phyloP scores from a whole-genome alignment of 495 filamentous ascomycete genomes.

The Podospora anserina region DNA sequence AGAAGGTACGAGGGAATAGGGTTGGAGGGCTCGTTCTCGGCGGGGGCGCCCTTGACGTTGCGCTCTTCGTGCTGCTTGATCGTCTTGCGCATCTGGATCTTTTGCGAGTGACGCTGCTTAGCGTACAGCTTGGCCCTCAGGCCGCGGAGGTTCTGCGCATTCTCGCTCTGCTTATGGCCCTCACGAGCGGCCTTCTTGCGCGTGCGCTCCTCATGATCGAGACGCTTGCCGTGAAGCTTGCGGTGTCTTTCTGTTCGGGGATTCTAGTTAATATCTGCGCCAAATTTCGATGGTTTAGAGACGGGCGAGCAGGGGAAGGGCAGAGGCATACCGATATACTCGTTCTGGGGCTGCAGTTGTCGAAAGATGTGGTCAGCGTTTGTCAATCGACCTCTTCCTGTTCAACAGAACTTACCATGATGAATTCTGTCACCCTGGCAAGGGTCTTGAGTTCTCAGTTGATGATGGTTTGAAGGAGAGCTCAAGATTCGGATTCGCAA shows the following conservation, averaged over 20 bases:
- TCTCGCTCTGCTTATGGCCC: conserved; percentile 74
- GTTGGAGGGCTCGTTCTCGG: conserved; percentile 64
- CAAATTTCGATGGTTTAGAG: not conserved
- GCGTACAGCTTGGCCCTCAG: conserved; percentile 91
- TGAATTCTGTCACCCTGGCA: conserved; percentile 30
- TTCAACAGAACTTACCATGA: conserved; percentile 30
- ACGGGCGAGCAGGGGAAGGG: not conserved
- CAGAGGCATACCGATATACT: conserved; percentile 67
- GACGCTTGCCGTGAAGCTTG: conserved; percentile 54
- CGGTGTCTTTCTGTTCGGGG: conserved; percentile 27
- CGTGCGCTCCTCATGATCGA: conserved; percentile 83
- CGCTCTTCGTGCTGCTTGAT: conserved; percentile 93
- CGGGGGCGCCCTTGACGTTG: conserved; percentile 88
- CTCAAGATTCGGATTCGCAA: not conserved
- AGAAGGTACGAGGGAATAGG: conserved; percentile 86
- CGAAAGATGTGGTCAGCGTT: conserved; percentile 21
- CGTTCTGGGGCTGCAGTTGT: conserved; percentile 73
- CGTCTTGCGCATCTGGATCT: conserved; percentile 98
- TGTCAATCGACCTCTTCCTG: not conserved
- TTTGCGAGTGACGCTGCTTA: conserved; percentile 90
- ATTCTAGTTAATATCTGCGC: not conserved
- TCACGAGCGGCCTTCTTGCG: conserved; percentile 88
- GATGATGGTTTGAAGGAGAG: conserved; percentile 5
- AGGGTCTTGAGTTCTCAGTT: conserved; percentile 24
- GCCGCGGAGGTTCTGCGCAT: conserved; percentile 89